Base-by-base conservation (phyloP, 225 moss, liverwort and hornwort genomes). In the Takakia lepidozioides region DNA sequence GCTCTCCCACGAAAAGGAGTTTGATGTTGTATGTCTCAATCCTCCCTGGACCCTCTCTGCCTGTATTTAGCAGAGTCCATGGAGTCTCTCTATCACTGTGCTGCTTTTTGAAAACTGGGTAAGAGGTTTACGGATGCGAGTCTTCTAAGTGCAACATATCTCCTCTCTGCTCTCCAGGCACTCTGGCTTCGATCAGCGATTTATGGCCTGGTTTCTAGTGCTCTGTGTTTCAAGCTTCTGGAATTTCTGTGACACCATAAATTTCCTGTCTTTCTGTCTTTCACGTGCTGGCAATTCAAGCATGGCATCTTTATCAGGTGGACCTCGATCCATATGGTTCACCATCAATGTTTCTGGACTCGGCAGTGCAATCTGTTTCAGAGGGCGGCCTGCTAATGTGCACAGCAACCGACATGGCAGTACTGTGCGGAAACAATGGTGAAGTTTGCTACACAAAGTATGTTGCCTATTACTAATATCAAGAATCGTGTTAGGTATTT, bases 301-400 rank as follows among this genome's bases (percentile, higher is more conserved):
- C n/a, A n/a, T n/a, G n/a, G n/a, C n/a, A n/a, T n/a, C n/a, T n/a
- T n/a, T 13, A 21, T 9, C 77, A 85, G 85, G 84, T 98, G 43
- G 95, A 98, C 63, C 82, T 98, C n/a, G 95, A 98, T 55, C 95
- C 90, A 1, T 98, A 98, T 60, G 95, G 95, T 18, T 98, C 95
- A 37, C 95, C 95, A 29, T 98, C 95, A 10, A 52, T 90, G 18
- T 98, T 98, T 60, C 67, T 98, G 55, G 95, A 98, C 65, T 98
- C 95, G 18, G 90, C 95, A 17, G 90, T 98, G 21, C 95, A 98
- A 48, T 69, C 90, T 19, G 49, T 95, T 35, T 77, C 86, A 9
- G 95, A 95, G 27, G 95, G 95, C 29, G 93, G 93, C 25, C 64
- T 98, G 26, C 71, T 98, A 22, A 76, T 78, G 35, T 98, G 95